phyloP scores from a whole-genome alignment of 306 rosid genomes.

The Castanea crenata region DNA sequence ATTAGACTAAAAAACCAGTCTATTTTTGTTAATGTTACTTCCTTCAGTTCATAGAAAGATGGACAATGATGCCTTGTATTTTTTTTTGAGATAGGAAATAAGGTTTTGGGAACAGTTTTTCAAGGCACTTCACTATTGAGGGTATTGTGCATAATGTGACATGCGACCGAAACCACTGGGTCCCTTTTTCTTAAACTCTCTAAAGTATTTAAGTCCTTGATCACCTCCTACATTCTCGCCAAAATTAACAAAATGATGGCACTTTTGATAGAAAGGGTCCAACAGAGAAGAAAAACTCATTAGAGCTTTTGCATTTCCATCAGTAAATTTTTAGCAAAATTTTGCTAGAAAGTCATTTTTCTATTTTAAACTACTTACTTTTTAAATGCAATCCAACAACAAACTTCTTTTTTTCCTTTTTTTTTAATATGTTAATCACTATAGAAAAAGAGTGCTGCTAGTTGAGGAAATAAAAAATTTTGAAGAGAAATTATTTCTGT shows the following conservation, averaged over 20 bases:
- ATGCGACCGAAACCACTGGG: background rate
- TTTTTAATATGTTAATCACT: too few relatives aligned
- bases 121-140: background rate
- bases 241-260: background rate
- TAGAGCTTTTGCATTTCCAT: background rate
- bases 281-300: conserved; percentile 11
- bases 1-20: too few relatives aligned
- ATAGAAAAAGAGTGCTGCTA: too few relatives aligned
- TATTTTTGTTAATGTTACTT: background rate
- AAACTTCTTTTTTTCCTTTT: too few relatives aligned
- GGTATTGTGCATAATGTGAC: background rate
- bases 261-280: background rate
- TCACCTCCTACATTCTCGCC: conserved; percentile 16
- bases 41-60: background rate
- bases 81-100: background rate
- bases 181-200: conserved; percentile 7
- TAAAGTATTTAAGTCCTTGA: conserved; percentile 1
- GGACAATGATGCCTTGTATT: background rate
- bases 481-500: too few relatives aligned
- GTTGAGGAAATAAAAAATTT: too few relatives aligned
- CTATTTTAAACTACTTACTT: too few relatives aligned
- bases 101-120: background rate
- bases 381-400: too few relatives aligned
- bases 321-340: too few relatives aligned
- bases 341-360: too few relatives aligned